Base-by-base conservation (phyloP, 768 basidiomycete species). In the Steccherinum ochraceum region DNA sequence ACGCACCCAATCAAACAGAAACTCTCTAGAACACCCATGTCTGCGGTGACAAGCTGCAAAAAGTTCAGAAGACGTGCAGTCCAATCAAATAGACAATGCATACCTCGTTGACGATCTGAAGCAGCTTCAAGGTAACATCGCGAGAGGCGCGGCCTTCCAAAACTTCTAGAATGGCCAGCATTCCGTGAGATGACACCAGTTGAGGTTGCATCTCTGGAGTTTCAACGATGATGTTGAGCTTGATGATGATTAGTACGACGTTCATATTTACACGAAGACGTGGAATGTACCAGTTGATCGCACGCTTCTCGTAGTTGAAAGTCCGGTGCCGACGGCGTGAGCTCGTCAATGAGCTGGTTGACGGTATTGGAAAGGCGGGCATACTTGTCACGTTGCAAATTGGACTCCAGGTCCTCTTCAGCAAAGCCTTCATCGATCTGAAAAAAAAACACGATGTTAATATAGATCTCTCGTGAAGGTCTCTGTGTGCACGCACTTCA, bases 161-260 rank as follows among this genome's bases (percentile, higher is more conserved):
- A 0, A 96, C 90, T 64, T 98, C 94, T 57, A 98, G 67, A 53
- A 97, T 88, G 0, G 93, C 93, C 10, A 98, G 76, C 86, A 96
- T 88, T 1, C 96, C 96, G 68, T 98, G 96, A 0, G 87, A 83
- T 13, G 87, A 87, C 12, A 97, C 89, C 24, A 99, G 77, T 56
- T 97, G 93, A 19, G 74, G 67, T 59, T 90, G 83, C 79, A 95
- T 89, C 57, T 95, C 93, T 4, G 89, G 86, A 1, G 82, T 77
- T 30, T 90, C 89, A 24, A 78, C 73, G 57, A 94, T 75, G 59
- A 95, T 84, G 27, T 64, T 73, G 45, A 92, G 68, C 94, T 95
- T 48, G 4, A 27, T n/a, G 43, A 55, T 43, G 39, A 51, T 53
- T 3, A 48, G 24, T 7, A 12, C 39, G 16, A 51, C 12, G 40